Evolutionary conservation across 345 rosid genomes (phyloP), one percentile per base, ranked within the genome.

Genomic region (Bruguiera gymnorhiza): DNA sequence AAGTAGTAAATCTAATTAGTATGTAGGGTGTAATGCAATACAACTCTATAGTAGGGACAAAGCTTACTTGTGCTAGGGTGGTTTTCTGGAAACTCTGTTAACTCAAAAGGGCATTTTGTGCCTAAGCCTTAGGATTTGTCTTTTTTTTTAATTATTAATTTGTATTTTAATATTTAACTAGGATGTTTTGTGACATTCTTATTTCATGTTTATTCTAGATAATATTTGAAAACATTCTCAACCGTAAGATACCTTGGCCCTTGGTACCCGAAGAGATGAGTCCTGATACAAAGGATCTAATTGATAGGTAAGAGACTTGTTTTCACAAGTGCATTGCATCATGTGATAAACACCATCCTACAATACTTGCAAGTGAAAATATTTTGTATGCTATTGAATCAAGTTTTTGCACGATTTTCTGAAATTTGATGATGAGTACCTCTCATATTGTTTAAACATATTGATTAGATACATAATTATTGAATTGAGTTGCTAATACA

Each of bases 201-300:
- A 50, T 63, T 73, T 36, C 74, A 32, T 80, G 75, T 78, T 78
- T 70, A 74, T 77, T 83, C 32, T 75, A 96, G 99, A 87, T 76
- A 82, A 96, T 96, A 80, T 96, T 96, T 76, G 98, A 90, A 71
- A 96, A 96, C 79, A 96, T 96, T 84, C 97, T 96, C 83, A 96
- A 96, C 76, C 88, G 98, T 50, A 96, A 92, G 66, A 89, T 96
- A 85, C 98, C 97, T 54, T 96, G 99, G 98, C 99, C 97, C 18
- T 78, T 71, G 67, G 93, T 86, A 50, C 92, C 95, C 19, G 93
- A 82, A 64, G 93, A 89, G 80, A 87, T 96, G 87, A 90, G 96
- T 80, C 76, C 75, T 63, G 99, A 90, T 82, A 91, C 96, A 78
- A 80, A 82, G 32, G 96, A 92, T 86, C 83, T 96, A 48, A 85